Percentiles rank a stretch among this genome's conserved stretches.
phyloP scores from a whole-genome alignment of 2,329 filamentous ascomycete species.

The Fusarium temperatum region DNA sequence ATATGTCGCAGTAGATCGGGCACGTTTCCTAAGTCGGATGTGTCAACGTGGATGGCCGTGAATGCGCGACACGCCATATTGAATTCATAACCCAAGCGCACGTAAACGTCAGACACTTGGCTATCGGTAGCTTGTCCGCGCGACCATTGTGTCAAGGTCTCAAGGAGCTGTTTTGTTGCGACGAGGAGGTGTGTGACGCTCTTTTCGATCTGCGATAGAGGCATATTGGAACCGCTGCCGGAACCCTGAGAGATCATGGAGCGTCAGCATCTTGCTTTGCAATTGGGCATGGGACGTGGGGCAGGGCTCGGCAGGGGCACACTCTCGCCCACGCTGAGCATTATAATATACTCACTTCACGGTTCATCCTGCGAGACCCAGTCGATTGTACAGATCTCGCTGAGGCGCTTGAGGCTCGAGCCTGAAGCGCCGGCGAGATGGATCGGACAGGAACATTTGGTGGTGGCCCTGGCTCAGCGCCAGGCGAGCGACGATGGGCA shows the following conservation, averaged over 20 bases:
- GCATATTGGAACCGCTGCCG: slow-evolving; percentile 73
- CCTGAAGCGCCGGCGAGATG: slow-evolving; percentile 70
- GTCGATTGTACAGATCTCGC: slow-evolving; percentile 65
- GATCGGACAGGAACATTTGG: slow-evolving; percentile 64
- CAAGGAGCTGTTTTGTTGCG: slow-evolving; percentile 95
- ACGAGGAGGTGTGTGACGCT: slow-evolving; percentile 97
- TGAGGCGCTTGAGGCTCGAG: slow-evolving; percentile 73
- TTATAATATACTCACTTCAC: slow-evolving; percentile 44
- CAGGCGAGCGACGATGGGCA: slow-evolving; percentile 71
- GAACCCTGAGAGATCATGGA: slow-evolving; percentile 47
- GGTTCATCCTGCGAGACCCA: slow-evolving; percentile 45
- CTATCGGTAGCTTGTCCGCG: slow-evolving; percentile 89
- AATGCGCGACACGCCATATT: slow-evolving; percentile 98
- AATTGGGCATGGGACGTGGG: slow-evolving; percentile 28
- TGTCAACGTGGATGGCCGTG: slow-evolving; percentile 96
- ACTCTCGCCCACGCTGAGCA: slow-evolving; percentile 3
- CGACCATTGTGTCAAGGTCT: slow-evolving; percentile 98
- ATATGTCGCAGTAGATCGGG: slow-evolving; percentile 91
- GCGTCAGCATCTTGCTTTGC: slow-evolving; percentile 37
- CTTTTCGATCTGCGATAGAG: slow-evolving; percentile 96
- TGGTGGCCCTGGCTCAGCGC: slow-evolving; percentile 66
- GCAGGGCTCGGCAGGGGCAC: slow-evolving; percentile 35
- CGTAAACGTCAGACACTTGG: slow-evolving; percentile 97
- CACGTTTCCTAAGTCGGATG: slow-evolving; percentile 91
- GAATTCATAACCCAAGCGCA: slow-evolving; percentile 97